These are phyloP conservation scores for Hydnomerulius pinastri DNA, from an alignment of 768 basidiomycete genomes.

Conservation along the genomic window DNA sequence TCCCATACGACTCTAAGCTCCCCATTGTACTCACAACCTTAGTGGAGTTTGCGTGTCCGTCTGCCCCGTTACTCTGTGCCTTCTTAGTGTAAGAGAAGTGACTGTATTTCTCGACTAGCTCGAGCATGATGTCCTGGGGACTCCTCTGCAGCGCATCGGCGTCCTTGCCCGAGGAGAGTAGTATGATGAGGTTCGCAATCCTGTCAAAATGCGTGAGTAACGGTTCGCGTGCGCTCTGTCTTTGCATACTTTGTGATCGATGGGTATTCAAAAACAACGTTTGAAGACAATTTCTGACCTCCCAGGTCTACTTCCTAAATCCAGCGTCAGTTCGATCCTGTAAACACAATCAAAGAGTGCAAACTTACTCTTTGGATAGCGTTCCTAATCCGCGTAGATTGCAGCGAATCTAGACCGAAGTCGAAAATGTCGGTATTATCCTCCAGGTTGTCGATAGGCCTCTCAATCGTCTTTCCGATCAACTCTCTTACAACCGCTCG, in stretches of 20 bases:
- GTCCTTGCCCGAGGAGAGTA: conserved; percentile 34
- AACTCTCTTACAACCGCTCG: conserved; percentile 11
- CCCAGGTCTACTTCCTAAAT: conserved; percentile 18
- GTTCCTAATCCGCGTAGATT: conserved; percentile 54
- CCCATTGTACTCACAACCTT: conserved; percentile 16
- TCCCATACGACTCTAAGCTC: conserved; percentile 15
- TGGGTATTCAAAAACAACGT: conserved; percentile 53
- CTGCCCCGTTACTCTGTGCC: conserved; percentile 4
- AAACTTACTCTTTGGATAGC: conserved; percentile 39
- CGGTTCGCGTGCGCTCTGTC: not conserved
- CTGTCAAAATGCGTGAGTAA: conserved; percentile 17
- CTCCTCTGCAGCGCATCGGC: conserved; percentile 17
- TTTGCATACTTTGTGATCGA: conserved; percentile 38
- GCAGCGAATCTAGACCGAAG: conserved; percentile 56
- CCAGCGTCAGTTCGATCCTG: conserved; percentile 25
- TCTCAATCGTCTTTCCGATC: conserved; percentile 24
- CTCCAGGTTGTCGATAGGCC: conserved; percentile 13
- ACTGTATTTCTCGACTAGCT: conserved; percentile 46
- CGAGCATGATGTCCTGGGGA: conserved; percentile 43
- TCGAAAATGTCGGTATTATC: conserved; percentile 44
- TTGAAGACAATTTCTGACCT: conserved; percentile 22
- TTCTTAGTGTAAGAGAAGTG: conserved; percentile 8
- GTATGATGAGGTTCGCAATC: conserved; percentile 43
- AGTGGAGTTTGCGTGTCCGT: conserved; percentile 10
- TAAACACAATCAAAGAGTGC: conserved; percentile 32